Percentiles rank a stretch among this genome's conserved stretches.
These are phyloP conservation scores for Ceratocystis alfenasii DNA, from an alignment of 2,329 filamentous ascomycete genomes.

Conservation along the genomic window DNA sequence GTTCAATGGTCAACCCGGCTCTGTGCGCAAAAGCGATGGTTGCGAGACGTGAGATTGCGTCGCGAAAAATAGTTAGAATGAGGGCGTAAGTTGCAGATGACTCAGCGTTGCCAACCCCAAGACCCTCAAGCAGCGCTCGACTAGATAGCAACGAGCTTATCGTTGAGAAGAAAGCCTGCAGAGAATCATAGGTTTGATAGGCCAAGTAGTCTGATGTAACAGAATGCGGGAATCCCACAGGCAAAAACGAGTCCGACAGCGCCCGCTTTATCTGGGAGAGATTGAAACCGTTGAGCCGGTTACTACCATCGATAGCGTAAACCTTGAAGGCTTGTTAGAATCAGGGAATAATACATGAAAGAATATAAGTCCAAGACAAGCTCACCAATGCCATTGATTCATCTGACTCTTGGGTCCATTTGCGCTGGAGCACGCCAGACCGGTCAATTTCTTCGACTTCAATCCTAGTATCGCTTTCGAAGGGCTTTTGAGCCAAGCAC, in stretches of 20 bases:
- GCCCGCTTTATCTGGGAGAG: constrained; percentile 23
- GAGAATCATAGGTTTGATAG: constrained; percentile 59
- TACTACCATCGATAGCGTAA: constrained; percentile 4
- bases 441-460: constrained; percentile 32
- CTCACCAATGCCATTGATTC: constrained; percentile 15
- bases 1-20: constrained; percentile 70
- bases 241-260: constrained; percentile 62
- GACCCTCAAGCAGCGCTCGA: constrained; percentile 62
- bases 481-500: background rate
- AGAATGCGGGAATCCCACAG: constrained; percentile 75
- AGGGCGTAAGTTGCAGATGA: constrained; percentile 71
- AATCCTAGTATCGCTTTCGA: constrained; percentile 21
- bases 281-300: constrained; percentile 4
- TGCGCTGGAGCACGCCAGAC: constrained; percentile 29
- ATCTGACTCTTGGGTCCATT: constrained; percentile 26
- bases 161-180: constrained; percentile 74
- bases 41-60: constrained; percentile 66
- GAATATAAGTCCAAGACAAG: background rate
- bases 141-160: constrained; percentile 71
- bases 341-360: no score
- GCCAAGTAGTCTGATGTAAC: constrained; percentile 75
- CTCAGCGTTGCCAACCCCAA: constrained; percentile 73
- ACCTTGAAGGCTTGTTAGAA: background rate
- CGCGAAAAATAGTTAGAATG: constrained; percentile 70
- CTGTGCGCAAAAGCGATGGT: constrained; percentile 79